A percentile compares a stretch with the other conserved stretches of the same genome.
Evolutionary conservation across 1,139 yeast species (phyloP).

Genomic region (Arxiozyma heterogenica): DNA sequence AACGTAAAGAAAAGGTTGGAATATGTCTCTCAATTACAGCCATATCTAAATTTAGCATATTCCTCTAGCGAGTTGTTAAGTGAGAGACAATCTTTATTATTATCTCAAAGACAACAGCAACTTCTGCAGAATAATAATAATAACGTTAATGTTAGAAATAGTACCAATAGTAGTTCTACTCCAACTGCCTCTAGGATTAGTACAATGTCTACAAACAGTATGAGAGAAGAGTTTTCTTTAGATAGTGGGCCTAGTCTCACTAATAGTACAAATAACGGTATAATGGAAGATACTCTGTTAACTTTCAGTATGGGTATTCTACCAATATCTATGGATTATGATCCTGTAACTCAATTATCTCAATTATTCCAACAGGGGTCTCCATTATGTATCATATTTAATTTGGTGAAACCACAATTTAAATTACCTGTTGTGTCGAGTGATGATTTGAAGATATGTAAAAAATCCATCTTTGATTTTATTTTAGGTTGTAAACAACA

Average conservation of each 20-base stretch:
- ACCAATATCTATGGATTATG: slow-evolving; percentile 66
- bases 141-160: background rate
- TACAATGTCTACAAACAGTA: slow-evolving; percentile 21
- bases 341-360: slow-evolving; percentile 89
- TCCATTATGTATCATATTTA: slow-evolving; percentile 78
- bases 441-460: slow-evolving; percentile 76
- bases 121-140: slow-evolving; percentile 3
- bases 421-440: slow-evolving; percentile 49
- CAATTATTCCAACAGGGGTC: slow-evolving; percentile 86
- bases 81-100: slow-evolving; percentile 62
- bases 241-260: background rate
- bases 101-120: slow-evolving; percentile 35
- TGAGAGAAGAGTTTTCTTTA: background rate
- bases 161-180: background rate
- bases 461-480: slow-evolving; percentile 84
- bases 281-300: slow-evolving; percentile 31
- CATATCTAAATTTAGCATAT: slow-evolving; percentile 55
- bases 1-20: slow-evolving; percentile 50
- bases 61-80: slow-evolving; percentile 57
- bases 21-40: slow-evolving; percentile 60
- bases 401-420: slow-evolving; percentile 39
- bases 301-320: slow-evolving; percentile 70
- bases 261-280: slow-evolving; percentile 19
- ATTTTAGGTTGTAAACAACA: slow-evolving; percentile 78
- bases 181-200: slow-evolving; percentile 18